Evolutionary conservation across 2,329 filamentous ascomycete species (phyloP).

Genomic region (Penicillium glabrum): DNA sequence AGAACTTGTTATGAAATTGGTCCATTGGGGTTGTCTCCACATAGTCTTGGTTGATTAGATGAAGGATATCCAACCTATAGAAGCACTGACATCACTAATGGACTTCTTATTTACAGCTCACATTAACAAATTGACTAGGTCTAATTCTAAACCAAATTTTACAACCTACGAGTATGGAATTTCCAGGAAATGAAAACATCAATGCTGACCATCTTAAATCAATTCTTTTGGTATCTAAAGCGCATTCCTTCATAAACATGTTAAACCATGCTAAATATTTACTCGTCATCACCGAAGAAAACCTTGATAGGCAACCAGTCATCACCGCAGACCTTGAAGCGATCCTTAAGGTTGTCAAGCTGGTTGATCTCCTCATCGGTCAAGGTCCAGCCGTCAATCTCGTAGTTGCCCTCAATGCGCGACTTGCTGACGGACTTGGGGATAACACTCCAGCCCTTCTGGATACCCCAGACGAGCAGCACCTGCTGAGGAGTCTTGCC

Average conservation of each 20-base stretch:
- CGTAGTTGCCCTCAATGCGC: slow-evolving; percentile 75
- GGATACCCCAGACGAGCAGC: slow-evolving; percentile 70
- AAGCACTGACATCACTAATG: neutral
- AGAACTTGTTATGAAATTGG: neutral
- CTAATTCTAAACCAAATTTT: neutral
- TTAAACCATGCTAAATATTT: slow-evolving; percentile 26
- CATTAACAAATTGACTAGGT: neutral
- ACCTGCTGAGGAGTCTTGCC: slow-evolving; percentile 56
- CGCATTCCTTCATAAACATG: slow-evolving; percentile 19
- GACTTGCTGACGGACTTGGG: slow-evolving; percentile 76
- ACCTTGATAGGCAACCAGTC: slow-evolving; percentile 70
- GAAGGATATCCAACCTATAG: neutral
- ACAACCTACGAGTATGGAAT: neutral
- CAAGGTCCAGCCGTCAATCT: slow-evolving; percentile 72
- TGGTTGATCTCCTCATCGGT: slow-evolving; percentile 69
- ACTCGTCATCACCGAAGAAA: slow-evolving; percentile 82
- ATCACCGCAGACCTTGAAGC: slow-evolving; percentile 82
- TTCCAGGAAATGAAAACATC: neutral
- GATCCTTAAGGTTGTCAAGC: slow-evolving; percentile 67
- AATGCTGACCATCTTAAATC: neutral
- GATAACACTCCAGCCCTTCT: slow-evolving; percentile 79
- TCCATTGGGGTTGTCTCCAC: too few relatives aligned
- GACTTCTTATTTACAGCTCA: neutral
- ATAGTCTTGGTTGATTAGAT: too few relatives aligned
- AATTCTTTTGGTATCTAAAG: slow-evolving; percentile 23